Base-by-base conservation (phyloP, 768 basidiomycete genomes). In the Pulveroboletus ravenelii region DNA sequence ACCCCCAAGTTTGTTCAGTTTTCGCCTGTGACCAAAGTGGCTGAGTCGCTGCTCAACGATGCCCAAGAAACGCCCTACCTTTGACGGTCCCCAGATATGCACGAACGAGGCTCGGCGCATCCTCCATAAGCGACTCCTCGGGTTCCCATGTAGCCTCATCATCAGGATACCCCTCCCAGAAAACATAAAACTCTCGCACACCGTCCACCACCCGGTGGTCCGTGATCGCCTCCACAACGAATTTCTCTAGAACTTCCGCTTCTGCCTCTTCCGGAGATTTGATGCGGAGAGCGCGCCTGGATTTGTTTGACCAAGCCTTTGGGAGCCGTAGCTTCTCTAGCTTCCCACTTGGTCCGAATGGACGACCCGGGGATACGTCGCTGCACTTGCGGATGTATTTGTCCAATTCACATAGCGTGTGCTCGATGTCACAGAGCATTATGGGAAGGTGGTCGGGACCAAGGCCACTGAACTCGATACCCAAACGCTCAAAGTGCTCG, bases 391-490 rank as follows among this genome's bases (percentile, higher is more conserved):
- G 83, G 37, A 80, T 73, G 60, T 89, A 90, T 61, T 89, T 87
- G 69, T 89, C 85, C 40, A 85, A 74, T 62, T 91, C 89, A 68
- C 89, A 91, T 14, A 90, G 68, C 1, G 82, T 74, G 62, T 91
- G 89, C 69, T 91, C 89, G 47, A 90, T 71, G 62, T 91, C 89
- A 34, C 81, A 79, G 43, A 88, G 69, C 56, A 76, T 74, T 74
- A 85, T 79, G 7, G 78, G 77, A 12, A 78, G 70, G 14, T 61
- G 57, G 3, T 74, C 52, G 0, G 75, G 72, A 15, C 82, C 80
- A 10, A 85, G 68, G 15, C 76, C 77, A 0, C 74, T 68, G 54
- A 84, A 81, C 0, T 69, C 49, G 37, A 85, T 60, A 4, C 80
- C 79, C 31, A 86, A 70, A 14, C 84, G 78, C 40, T 73, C 61